Evolutionary conservation across 345 rosid genomes (phyloP), one percentile per base, ranked within the genome.

Genomic region (Moringa oleifera): DNA sequence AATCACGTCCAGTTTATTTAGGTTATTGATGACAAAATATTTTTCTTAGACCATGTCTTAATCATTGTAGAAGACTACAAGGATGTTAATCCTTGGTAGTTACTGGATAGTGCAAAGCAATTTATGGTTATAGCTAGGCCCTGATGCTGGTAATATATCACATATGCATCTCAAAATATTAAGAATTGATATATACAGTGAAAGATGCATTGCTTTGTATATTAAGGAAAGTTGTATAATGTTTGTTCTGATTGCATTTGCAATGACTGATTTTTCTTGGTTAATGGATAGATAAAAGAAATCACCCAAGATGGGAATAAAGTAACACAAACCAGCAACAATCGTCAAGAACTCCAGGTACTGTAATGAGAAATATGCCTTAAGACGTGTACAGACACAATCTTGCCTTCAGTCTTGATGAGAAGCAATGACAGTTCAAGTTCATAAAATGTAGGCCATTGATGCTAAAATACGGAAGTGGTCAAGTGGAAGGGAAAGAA

Each of bases 401-500:
- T 41, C 47, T 15, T 41, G 17, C 47, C 12, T 41, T 41, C 47
- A 41, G 2, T 57, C 37, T 33, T 62, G 25, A 22, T 52, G 18
- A 51, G 60, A 52, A 64, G 23, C 18, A 31, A 33, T 33, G 11
- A 55, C 70, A 62, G 71, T 25, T n/a, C 21, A 52, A 53, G 58
- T 60, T 50, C 9, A 62, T 63, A 53, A 37, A 47, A 16, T 77
- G 66, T 78, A 90, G 98, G 82, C 25, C 61, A 79, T 85, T 18
- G 84, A 88, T 72, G 79, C 73, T 56, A 77, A 85, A 73, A 88
- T 90, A 65, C 79, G 65, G 25, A 79, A 80, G 23, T 93, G 98
- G 97, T 88, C 86, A 36, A 65, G 60, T 21, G 98, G 97, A 56
- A 93, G 84, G 78, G 90, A 80, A 51, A 86, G 95, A 65, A 93